Evolutionary conservation across 176 grass and related monocot species (phyloP), one percentile per base, ranked within the genome.

Genomic region (Zoysia pacifica): DNA sequence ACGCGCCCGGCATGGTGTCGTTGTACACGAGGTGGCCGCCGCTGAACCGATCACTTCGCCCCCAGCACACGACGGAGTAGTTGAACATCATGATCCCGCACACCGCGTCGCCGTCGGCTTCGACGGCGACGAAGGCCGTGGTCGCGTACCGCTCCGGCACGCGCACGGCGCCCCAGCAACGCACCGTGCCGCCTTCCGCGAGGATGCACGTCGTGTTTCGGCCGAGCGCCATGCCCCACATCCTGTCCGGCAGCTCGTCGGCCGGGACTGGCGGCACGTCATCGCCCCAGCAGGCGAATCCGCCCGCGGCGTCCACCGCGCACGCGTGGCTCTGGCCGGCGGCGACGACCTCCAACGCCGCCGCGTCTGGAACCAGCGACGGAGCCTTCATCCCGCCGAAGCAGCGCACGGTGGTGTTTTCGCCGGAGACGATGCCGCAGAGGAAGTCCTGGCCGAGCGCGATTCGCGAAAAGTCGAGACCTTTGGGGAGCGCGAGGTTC

Each of bases 51-150:
- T 81, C 76, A 73, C 14, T 82, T 6, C 47, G 82, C 0, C 93
- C 97, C 97, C 97, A 99, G 72, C 97, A 99, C 36, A 86, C 58
- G 62, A 96, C 74, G 6, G 86, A 70, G 84, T 76, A 99, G 81
- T 93, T 84, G 62, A 11, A 40, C 43, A 9, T 55, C 28, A 89
- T 44, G 39, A 99, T 81, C 41, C 77, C 95, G 68, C 95, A 98
- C 4, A 98, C 88, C 4, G 86, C 55, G 66, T 87, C 83, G 79
- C 93, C 93, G 54, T 85, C 86, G 14, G 84, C 95, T 63, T 98
- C 86, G 62, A 98, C 70, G 41, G 90, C 48, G 0, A 89, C 39
- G 81, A 99, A 99, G 20, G 44, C 4, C 47, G 54, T 36, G 79
- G 0, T 38, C 48, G 6, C n/a, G 74, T 89, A 81, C 76, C 56